phyloP scores from a whole-genome alignment of 805 yeast genomes.

The Barnettozyma sucrosica region DNA sequence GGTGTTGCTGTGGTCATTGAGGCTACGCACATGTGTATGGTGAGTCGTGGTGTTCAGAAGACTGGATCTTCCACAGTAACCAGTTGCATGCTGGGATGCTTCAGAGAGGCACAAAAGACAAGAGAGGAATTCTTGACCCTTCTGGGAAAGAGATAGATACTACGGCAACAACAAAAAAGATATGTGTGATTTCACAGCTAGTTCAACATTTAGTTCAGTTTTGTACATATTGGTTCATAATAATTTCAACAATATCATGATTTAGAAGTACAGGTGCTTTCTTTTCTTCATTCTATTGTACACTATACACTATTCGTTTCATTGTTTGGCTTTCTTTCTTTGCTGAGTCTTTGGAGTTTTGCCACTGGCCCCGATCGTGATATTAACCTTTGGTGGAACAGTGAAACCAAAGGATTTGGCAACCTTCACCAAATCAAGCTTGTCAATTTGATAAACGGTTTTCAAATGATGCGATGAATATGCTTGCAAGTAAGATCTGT shows the following conservation, averaged over 20 bases:
- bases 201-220: conserved; percentile 10
- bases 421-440: conserved; percentile 87
- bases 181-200: background rate
- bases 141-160: conserved; percentile 54
- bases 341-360: conserved; percentile 38
- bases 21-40: conserved; percentile 99
- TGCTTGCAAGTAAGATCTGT: conserved; percentile 93
- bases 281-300: background rate
- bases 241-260: conserved; percentile 9
- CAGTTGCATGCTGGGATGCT: conserved; percentile 95
- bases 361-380: conserved; percentile 91
- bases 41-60: conserved; percentile 94
- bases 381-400: conserved; percentile 94
- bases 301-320: background rate
- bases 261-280: background rate
- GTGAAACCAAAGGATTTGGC: conserved; percentile 94
- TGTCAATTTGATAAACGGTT: conserved; percentile 94
- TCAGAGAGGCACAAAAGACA: conserved; percentile 89
- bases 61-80: conserved; percentile 91
- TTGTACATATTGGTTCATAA: background rate
- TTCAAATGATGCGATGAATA: conserved; percentile 95
- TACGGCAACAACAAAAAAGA: background rate
- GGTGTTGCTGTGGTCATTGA: conserved; percentile 99
- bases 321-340: conserved; percentile 16
- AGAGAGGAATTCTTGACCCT: conserved; percentile 91